phyloP scores from a whole-genome alignment of 805 yeast genomes.

The Nakazawaea peltata region DNA sequence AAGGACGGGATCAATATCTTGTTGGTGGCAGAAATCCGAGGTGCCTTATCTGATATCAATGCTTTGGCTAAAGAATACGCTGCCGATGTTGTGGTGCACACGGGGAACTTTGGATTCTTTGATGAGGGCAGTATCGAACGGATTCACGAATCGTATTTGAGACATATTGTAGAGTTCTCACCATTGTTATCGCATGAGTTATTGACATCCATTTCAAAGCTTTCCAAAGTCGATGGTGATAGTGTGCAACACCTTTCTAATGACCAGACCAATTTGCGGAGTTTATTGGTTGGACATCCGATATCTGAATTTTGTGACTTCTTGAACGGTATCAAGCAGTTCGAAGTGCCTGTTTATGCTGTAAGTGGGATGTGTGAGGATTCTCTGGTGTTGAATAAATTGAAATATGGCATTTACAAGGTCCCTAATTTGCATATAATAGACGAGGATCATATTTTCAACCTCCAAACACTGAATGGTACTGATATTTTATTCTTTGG shows the following conservation, averaged over 20 bases:
- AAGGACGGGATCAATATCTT: constrained; percentile 29
- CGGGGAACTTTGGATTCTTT: constrained; percentile 78
- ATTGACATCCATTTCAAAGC: constrained; percentile 42
- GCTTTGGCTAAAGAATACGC: constrained; percentile 34
- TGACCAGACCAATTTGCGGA: constrained; percentile 28
- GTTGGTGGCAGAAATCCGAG: constrained; percentile 50
- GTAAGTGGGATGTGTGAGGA: constrained; percentile 76
- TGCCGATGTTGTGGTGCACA: constrained; percentile 53
- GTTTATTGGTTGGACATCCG: constrained; percentile 24
- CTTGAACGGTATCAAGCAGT: constrained; percentile 30
- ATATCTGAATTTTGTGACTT: constrained; percentile 47
- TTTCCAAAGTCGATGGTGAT: constrained; percentile 37
- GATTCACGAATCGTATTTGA: constrained; percentile 48
- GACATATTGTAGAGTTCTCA: constrained; percentile 62
- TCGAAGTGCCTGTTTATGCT: constrained; percentile 62
- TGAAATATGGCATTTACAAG: constrained; percentile 42
- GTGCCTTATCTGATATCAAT: constrained; percentile 41
- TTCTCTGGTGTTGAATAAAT: constrained; percentile 54
- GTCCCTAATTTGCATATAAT: constrained; percentile 54
- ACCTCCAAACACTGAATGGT: constrained; percentile 32
- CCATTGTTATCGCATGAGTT: constrained; percentile 43
- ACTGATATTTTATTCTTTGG: constrained; percentile 53
- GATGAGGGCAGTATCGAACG: constrained; percentile 45
- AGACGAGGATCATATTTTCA: constrained; percentile 46
- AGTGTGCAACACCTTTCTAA: constrained; percentile 28